These are phyloP conservation scores for Pistacia atlantica DNA, from an alignment of 345 rosid species.

Conservation along the genomic window DNA sequence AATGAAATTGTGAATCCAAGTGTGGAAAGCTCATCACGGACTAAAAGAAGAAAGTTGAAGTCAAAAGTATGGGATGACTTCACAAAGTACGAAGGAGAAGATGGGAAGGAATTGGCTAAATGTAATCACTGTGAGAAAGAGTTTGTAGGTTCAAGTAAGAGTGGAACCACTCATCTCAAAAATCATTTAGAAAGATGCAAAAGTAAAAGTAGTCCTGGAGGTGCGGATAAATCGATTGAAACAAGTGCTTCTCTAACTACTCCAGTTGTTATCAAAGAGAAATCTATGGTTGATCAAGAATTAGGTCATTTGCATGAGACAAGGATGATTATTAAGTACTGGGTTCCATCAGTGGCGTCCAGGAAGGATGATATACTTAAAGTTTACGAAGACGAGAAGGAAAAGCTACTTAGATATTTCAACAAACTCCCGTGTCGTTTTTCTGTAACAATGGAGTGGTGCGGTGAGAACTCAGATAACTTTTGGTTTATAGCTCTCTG, in stretches of 20 bases:
- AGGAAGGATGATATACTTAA: background rate
- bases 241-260: background rate
- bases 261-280: background rate
- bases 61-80: background rate
- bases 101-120: background rate
- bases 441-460: background rate
- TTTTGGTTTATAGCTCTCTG: background rate
- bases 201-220: background rate
- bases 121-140: conserved; percentile 1
- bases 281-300: background rate
- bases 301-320: background rate
- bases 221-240: background rate
- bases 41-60: background rate
- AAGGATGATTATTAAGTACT: background rate
- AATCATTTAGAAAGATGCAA: background rate
- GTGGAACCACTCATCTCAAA: background rate
- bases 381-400: background rate
- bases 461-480: rapidly evolving
- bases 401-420: background rate
- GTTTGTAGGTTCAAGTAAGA: conserved; percentile 4
- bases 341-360: background rate
- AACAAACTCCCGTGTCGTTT: conserved; percentile 4
- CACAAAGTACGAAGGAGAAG: background rate
- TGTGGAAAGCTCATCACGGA: too few species aligned
- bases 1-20: too few species aligned